Evolutionary conservation across 2,329 filamentous ascomycete species (phyloP).

Genomic region (Sporothrix sp.): DNA sequence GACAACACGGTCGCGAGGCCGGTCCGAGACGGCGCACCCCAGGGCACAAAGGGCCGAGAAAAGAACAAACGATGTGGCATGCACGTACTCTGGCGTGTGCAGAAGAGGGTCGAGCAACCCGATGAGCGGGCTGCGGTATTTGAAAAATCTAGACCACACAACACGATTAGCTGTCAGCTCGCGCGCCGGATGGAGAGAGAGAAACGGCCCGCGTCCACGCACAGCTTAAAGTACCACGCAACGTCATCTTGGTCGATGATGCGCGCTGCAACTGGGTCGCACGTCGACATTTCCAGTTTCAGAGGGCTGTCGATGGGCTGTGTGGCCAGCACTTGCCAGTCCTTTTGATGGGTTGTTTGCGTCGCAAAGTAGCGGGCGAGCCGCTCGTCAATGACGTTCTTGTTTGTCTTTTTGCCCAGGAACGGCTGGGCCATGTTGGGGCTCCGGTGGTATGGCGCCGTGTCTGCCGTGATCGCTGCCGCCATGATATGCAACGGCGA

Average conservation of each 20-base stretch:
- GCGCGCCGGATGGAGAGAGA: background rate
- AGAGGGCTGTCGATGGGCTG: constrained; percentile 18
- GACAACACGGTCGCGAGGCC: constrained; percentile 19
- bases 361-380: constrained; percentile 18
- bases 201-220: background rate
- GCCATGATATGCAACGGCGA: constrained; percentile 21
- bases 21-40: constrained; percentile 21
- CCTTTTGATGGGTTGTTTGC: constrained; percentile 16
- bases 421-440: constrained; percentile 9
- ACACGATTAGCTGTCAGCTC: no score
- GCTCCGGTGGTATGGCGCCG: constrained; percentile 13
- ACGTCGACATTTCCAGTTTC: constrained; percentile 19
- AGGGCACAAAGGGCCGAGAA: constrained; percentile 21
- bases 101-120: constrained; percentile 20
- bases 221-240: constrained; percentile 16
- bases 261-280: constrained; percentile 19
- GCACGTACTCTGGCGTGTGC: constrained; percentile 21
- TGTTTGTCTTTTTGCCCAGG: background rate
- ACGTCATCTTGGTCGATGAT: constrained; percentile 20
- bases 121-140: constrained; percentile 19
- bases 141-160: constrained; percentile 18
- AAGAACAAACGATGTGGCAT: constrained; percentile 20
- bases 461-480: constrained; percentile 17
- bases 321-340: constrained; percentile 20
- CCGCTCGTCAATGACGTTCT: constrained; percentile 15